A percentile compares a stretch with the other conserved stretches of the same genome.
Conservation (phyloP, 1,139 yeast genomes). For the Yamadazyma siamensis region DNA sequence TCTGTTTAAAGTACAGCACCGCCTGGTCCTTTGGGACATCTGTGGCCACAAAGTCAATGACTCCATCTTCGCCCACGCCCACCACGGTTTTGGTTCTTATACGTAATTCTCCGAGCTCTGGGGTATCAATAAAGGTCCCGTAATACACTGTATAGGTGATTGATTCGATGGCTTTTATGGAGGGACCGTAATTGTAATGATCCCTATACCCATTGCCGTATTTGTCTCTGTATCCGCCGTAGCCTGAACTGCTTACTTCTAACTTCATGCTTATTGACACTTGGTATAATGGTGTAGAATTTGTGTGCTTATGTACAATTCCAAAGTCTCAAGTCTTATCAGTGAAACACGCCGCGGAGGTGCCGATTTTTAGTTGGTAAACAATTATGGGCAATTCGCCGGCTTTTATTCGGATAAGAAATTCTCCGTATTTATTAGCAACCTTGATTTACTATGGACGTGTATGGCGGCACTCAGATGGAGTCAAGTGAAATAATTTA, state of each 20-base stretch:
- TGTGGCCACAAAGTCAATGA: slow-evolving; percentile 26
- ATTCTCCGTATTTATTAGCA: too few species aligned
- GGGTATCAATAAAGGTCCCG: slow-evolving; percentile 40
- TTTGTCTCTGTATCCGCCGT: slow-evolving; percentile 1
- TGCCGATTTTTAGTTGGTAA: slow-evolving; percentile 2
- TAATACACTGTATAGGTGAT: slow-evolving; percentile 28
- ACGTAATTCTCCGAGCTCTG: slow-evolving; percentile 24
- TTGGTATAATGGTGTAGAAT: neutral
- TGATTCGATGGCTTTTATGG: slow-evolving; percentile 8
- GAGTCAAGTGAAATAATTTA: too few species aligned
- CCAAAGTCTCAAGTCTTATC: slow-evolving; percentile 4
- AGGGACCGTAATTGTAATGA: neutral
- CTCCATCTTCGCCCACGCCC: slow-evolving; percentile 31
- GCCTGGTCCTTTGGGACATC: slow-evolving; percentile 6
- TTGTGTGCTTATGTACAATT: neutral
- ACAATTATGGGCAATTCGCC: too few species aligned
- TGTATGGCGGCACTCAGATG: too few species aligned
- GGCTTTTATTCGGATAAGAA: too few species aligned
- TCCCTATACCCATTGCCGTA: neutral
- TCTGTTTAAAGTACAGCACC: slow-evolving; percentile 9
- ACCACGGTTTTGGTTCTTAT: slow-evolving; percentile 28
- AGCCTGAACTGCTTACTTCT: neutral
- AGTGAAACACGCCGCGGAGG: slow-evolving; percentile 2
- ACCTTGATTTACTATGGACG: too few species aligned
- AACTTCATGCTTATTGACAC: neutral